Evolutionary conservation across 768 basidiomycete genomes (phyloP), one percentile per base, ranked within the genome.

Genomic region (Psilocybe subaeruginosa): DNA sequence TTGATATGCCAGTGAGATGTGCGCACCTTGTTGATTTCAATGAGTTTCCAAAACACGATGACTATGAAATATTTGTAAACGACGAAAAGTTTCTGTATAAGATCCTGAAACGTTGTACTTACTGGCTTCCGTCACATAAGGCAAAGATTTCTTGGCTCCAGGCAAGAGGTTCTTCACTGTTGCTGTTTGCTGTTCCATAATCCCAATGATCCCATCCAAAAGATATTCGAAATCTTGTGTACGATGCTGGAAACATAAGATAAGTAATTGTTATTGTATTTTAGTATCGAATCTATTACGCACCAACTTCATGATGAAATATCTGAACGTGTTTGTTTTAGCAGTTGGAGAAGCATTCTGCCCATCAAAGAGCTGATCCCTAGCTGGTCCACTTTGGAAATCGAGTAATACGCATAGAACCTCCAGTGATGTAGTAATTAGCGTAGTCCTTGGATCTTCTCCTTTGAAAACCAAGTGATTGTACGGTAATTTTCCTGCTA

Each of bases 391-490:
- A 63, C 91, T 85, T 70, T 95, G 93, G 71, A 93, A 93, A 74
- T 93, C 89, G 35, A 95, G 76, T 52, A 94, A 72, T 33, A 85
- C 85, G 63, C 86, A 89, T 35, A 99, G 79, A 19, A 90, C 83
- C 73, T 95, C 94, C 52, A 96, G 75, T 61, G 87, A 92, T 49
- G 84, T 85, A 60, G 85, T 82, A 45, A 95, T 87, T 48, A 97
- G 83, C 12, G 82, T 87, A 3, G 85, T 81, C 68, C 88, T 80
- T 2, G 89, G 78, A 67, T 96, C 94, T 67, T 93, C 93, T n/a
- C 89, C 89, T 69, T 95, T 95, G 69, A 92, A 92, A 16, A 95
- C 89, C 8, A 95, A 82, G 71, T 96, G 93, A 66, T 95, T 94
- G 71, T 95, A 96, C 0, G 93, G 94, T 29, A 95, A 74, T 66